These are phyloP conservation scores for Alternaria longipes DNA, from an alignment of 2,329 filamentous ascomycete species.

Conservation along the genomic window DNA sequence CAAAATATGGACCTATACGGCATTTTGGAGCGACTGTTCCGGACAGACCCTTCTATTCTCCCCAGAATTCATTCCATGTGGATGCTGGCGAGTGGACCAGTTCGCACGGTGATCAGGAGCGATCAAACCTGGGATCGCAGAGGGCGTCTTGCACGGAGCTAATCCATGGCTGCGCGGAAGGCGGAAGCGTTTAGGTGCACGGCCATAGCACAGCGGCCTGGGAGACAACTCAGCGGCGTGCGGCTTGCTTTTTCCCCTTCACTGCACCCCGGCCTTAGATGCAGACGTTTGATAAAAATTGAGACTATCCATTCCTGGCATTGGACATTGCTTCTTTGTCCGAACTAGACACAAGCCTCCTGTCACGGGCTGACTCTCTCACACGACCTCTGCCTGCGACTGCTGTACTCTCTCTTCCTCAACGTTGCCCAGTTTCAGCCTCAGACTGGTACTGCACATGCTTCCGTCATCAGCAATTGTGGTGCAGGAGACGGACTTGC, in stretches of 20 bases:
- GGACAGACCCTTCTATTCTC: slow-evolving; percentile 21
- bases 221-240: slow-evolving; percentile 33
- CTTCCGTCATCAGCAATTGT: slow-evolving; percentile 40
- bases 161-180: slow-evolving; percentile 39
- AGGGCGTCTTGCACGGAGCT: slow-evolving; percentile 33
- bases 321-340: slow-evolving; percentile 39
- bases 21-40: slow-evolving; percentile 29
- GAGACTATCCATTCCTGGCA: slow-evolving; percentile 41
- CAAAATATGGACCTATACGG: slow-evolving; percentile 32
- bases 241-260: slow-evolving; percentile 41
- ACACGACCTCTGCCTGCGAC: slow-evolving; percentile 42
- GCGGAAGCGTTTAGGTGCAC: slow-evolving; percentile 47
- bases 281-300: slow-evolving; percentile 43
- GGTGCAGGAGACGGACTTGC: slow-evolving; percentile 39
- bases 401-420: slow-evolving; percentile 45
- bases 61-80: slow-evolving; percentile 28
- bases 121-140: slow-evolving; percentile 30
- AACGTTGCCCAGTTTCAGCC: slow-evolving; percentile 48
- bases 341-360: slow-evolving; percentile 41
- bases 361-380: slow-evolving; percentile 38
- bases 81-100: slow-evolving; percentile 28
- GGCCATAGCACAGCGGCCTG: slow-evolving; percentile 32
- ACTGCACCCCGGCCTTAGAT: slow-evolving; percentile 37
- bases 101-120: slow-evolving; percentile 29
- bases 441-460: slow-evolving; percentile 45